phyloP scores from a whole-genome alignment of 2,329 filamentous ascomycete genomes.

The Stagonosporopsis cucurbitacearum region DNA sequence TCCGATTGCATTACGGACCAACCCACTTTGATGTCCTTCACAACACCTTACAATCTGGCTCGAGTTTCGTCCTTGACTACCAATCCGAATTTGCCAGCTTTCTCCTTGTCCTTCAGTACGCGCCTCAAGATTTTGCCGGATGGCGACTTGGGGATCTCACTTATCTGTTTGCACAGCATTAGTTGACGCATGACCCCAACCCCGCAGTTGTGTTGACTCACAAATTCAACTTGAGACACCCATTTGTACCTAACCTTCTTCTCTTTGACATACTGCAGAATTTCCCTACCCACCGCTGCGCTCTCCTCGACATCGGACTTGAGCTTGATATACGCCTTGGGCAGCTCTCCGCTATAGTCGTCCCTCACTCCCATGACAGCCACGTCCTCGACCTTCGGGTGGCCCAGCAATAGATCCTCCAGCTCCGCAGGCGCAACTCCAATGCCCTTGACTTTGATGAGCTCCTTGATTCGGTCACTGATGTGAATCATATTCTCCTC shows the following conservation, averaged over 20 bases:
- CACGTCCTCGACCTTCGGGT: slow-evolving; percentile 62
- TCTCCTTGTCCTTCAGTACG: slow-evolving; percentile 52
- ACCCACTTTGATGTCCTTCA: not conserved
- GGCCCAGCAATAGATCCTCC: slow-evolving; percentile 66
- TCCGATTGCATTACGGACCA: not conserved
- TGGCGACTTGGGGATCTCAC: slow-evolving; percentile 54
- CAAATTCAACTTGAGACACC: slow-evolving; percentile 55
- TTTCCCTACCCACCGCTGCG: slow-evolving; percentile 48
- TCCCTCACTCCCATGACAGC: slow-evolving; percentile 63
- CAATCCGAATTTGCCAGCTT: slow-evolving; percentile 28
- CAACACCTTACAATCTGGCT: slow-evolving; percentile 49
- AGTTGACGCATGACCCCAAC: not conserved
- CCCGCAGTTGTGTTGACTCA: not conserved
- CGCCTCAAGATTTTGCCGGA: slow-evolving; percentile 57
- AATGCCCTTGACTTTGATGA: slow-evolving; percentile 72
- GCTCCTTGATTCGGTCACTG: slow-evolving; percentile 69
- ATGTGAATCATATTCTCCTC: slow-evolving; percentile 63
- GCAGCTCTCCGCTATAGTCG: slow-evolving; percentile 59
- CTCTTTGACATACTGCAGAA: slow-evolving; percentile 52
- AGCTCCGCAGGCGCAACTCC: slow-evolving; percentile 69
- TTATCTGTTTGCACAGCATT: not conserved
- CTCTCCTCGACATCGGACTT: slow-evolving; percentile 43
- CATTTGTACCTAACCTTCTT: slow-evolving; percentile 58
- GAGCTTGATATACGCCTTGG: slow-evolving; percentile 54
- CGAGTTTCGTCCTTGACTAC: slow-evolving; percentile 32